Base-by-base conservation (phyloP, 2,329 filamentous ascomycete genomes). In the Sclerotinia borealis region DNA sequence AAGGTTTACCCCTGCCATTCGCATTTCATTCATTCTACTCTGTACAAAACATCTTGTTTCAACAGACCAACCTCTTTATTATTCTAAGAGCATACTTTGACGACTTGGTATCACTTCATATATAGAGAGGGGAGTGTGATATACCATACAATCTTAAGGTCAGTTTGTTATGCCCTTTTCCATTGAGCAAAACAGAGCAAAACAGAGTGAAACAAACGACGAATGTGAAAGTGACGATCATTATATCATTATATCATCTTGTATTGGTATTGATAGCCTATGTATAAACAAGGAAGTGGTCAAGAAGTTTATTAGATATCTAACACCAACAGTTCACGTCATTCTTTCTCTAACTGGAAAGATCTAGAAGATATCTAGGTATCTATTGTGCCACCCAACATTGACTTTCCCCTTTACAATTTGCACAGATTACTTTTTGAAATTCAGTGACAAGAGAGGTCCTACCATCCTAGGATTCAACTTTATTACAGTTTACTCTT, bases 51-150 rank as follows among this genome's bases (percentile, higher is more conserved):
- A 54, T 47, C 29, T 48, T 61, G 55, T 61, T 55, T 61, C 48
- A 56, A 29, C 39, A 56, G 59, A 48, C 59, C 59, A 62, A 47
- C 59, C 59, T 62, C 59, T 56, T 47, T 48, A 48, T 62, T n/a
- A n/a, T n/a, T n/a, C n/a, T n/a, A n/a, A n/a, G n/a, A n/a, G n/a
- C n/a, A n/a, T n/a, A n/a, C n/a, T 56, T 62, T 31, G 34, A 62
- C 31, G n/a, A 22, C 9, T 34, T 25, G n/a, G 19, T 7, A 8
- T 15, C 4, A 11, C 29, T 47, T 17, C 10, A 11, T 36, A 22
- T 54, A 56, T 9, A 17, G 13, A 17, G 37, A 45, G 11, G 27
- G n/a, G 27, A 17, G 34, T 25, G 4, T 9, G 27, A 25, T 17
- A 25, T 17, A 4, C 49, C 22, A 17, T 6, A 25, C n/a, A 51